Base-by-base conservation (phyloP, 768 basidiomycete genomes). In the Russula vinacea region DNA sequence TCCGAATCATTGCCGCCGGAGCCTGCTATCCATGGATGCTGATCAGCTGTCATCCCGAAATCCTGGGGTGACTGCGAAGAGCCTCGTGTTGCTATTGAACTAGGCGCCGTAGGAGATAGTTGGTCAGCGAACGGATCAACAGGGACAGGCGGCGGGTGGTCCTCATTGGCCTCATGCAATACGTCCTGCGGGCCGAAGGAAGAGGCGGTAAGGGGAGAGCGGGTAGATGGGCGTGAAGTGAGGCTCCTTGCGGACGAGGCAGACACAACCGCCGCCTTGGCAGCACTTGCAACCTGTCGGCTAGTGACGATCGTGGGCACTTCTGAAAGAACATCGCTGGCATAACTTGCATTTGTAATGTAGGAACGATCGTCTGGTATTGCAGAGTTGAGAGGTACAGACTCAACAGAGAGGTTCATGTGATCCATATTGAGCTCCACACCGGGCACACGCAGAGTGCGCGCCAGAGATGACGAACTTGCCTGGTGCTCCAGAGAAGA, bases 251-350 rank as follows among this genome's bases (percentile, higher is more conserved):
- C 70, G 70, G 64, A 70, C 68, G 65, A 72, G 54, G 66, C 70
- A 69, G 32, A 72, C 70, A 93, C 84, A 39, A 92, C 86, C 72
- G 90, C 88, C 35, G 91, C 89, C 74, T 87, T 90, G 54, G 86
- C 86, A 42, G 90, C 84, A 39, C 89, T 89, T 47, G 90, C 75
- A 8, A 91, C 87, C 69, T 90, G 87, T 54, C 88, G 73, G 81
- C 70, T 89, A 0, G 88, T 90, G 66, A 92, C 83, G 69, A 92
- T 92, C 78, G 88, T 86, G 26, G 90, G 89, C 1, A 88, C 85
- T 72, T 92, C 90, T 70, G 86, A 85, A 64, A 92, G 76, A 76
- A 92, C 82, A 69, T 92, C 90, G 70, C 88, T 91, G 17, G 87
- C 80, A 71, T 82, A 90, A 71, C 87, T 90, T 47, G 86, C 87